Percentiles rank a stretch among this genome's conserved stretches.
Evolutionary conservation across 495 filamentous ascomycete genomes (phyloP).

Genomic region (Neurospora hispaniola): DNA sequence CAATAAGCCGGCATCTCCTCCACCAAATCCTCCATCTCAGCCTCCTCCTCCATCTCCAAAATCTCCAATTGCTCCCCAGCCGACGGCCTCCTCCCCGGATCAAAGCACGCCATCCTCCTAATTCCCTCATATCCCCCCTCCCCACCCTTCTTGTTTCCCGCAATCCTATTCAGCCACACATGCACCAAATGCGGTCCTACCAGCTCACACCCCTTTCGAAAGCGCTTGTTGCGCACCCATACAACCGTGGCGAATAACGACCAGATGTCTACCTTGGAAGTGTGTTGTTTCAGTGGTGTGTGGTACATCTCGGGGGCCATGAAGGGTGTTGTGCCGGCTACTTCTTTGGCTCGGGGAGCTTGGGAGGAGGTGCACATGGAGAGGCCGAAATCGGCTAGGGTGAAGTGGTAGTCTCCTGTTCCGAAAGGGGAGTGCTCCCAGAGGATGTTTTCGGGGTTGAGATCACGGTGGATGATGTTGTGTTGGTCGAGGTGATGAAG

Average conservation of each 20-base stretch:
- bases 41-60: constrained; percentile 1
- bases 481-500: constrained; percentile 26
- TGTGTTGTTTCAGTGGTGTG: constrained; percentile 12
- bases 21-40: not conserved
- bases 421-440: constrained; percentile 7
- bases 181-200: constrained; percentile 12
- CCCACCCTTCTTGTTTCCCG: not conserved
- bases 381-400: constrained; percentile 28
- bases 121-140: constrained; percentile 7
- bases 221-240: constrained; percentile 19
- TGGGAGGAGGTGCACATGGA: constrained; percentile 12
- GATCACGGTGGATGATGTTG: constrained; percentile 64
- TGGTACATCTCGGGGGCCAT: constrained; percentile 25
- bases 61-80: constrained; percentile 12
- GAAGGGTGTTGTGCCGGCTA: constrained; percentile 19
- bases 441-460: constrained; percentile 75
- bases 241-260: constrained; percentile 32
- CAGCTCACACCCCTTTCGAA: constrained; percentile 9
- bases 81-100: constrained; percentile 14
- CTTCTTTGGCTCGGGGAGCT: not conserved
- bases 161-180: constrained; percentile 7
- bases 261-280: constrained; percentile 31
- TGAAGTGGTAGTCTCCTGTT: constrained; percentile 15
- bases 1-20: not conserved
- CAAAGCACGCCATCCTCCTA: constrained; percentile 13